Evolutionary conservation across 495 filamentous ascomycete species (phyloP).

Genomic region (Aspergillus indologenus): DNA sequence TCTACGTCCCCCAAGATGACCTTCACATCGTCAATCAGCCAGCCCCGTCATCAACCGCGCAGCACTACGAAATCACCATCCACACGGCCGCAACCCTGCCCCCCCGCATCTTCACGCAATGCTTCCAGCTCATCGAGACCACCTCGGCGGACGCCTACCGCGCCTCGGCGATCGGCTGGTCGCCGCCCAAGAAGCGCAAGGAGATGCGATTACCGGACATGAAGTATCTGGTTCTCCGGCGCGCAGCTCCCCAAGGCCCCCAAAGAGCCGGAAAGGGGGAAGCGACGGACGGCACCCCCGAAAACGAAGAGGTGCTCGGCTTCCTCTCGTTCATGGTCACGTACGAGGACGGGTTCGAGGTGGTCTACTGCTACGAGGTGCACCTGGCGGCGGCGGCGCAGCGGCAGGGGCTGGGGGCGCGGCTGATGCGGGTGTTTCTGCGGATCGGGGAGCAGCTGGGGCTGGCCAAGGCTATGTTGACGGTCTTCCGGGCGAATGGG

Average conservation of each 20-base stretch:
- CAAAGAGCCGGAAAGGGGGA: no score
- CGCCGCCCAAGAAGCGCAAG: slow-evolving; percentile 58
- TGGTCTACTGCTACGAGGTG: slow-evolving; percentile 87
- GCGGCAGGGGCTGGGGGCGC: slow-evolving; percentile 39
- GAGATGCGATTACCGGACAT: slow-evolving; percentile 76
- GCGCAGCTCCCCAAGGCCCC: slow-evolving; percentile 17
- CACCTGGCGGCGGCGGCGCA: slow-evolving; percentile 61
- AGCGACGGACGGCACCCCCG: no score
- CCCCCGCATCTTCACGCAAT: slow-evolving; percentile 55
- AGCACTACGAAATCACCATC: slow-evolving; percentile 30
- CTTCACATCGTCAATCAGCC: slow-evolving; percentile 8
- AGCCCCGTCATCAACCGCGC: neutral
- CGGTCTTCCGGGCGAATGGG: slow-evolving; percentile 69
- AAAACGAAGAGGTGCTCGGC: slow-evolving; percentile 40
- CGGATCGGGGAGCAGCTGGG: slow-evolving; percentile 40
- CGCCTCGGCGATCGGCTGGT: slow-evolving; percentile 64
- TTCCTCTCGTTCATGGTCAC: slow-evolving; percentile 85
- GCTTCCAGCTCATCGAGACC: slow-evolving; percentile 67
- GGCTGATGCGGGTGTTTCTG: slow-evolving; percentile 43
- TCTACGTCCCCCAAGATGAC: slow-evolving; percentile 26
- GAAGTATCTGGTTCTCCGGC: slow-evolving; percentile 61
- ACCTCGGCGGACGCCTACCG: slow-evolving; percentile 68
- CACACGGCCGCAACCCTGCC: slow-evolving; percentile 46
- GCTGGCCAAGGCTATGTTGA: slow-evolving; percentile 78
- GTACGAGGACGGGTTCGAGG: slow-evolving; percentile 68